Conservation (phyloP, 1,284 basidiomycete species). For the Cutaneotrichosporon sp. region DNA sequence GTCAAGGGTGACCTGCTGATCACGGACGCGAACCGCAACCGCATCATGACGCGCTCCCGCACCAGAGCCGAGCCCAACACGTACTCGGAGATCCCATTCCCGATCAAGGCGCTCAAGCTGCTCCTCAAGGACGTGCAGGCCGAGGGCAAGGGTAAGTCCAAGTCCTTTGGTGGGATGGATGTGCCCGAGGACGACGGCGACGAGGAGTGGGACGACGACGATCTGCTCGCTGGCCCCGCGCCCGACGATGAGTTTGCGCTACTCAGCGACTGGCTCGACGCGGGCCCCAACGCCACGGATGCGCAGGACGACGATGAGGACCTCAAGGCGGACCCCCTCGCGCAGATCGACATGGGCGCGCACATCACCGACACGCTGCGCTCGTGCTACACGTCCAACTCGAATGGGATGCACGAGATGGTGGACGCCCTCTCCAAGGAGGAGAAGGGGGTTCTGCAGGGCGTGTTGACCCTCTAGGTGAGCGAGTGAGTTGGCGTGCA, state of each 20-base stretch:
- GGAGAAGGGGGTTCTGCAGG: conserved; percentile 68
- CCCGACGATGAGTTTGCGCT: conserved; percentile 55
- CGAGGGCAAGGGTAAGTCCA: conserved; percentile 60
- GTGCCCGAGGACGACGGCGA: conserved; percentile 73
- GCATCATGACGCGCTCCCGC: conserved; percentile 92
- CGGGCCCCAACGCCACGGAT: conserved; percentile 65
- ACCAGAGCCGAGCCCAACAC: conserved; percentile 81
- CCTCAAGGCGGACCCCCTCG: conserved; percentile 79
- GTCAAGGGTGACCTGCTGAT: conserved; percentile 95
- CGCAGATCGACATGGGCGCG: conserved; percentile 77
- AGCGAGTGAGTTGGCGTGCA: neutral
- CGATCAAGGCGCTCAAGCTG: conserved; percentile 86
- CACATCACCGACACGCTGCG: conserved; percentile 59
- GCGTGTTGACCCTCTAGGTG: conserved; percentile 56
- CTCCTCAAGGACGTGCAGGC: conserved; percentile 76
- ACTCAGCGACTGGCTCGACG: conserved; percentile 59
- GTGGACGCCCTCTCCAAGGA: conserved; percentile 67
- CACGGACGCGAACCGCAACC: conserved; percentile 72
- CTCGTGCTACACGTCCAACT: conserved; percentile 67
- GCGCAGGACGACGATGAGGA: conserved; percentile 87
- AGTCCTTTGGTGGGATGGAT: too few relatives aligned
- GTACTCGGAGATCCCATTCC: conserved; percentile 83
- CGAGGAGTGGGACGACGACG: conserved; percentile 87
- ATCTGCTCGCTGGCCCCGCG: conserved; percentile 51
- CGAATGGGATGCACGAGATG: conserved; percentile 65